Percentiles rank a stretch among this genome's conserved stretches.
These are phyloP conservation scores for Teratosphaeriaceae sp. DNA, from an alignment of 2,329 filamentous ascomycete species.

Conservation along the genomic window DNA sequence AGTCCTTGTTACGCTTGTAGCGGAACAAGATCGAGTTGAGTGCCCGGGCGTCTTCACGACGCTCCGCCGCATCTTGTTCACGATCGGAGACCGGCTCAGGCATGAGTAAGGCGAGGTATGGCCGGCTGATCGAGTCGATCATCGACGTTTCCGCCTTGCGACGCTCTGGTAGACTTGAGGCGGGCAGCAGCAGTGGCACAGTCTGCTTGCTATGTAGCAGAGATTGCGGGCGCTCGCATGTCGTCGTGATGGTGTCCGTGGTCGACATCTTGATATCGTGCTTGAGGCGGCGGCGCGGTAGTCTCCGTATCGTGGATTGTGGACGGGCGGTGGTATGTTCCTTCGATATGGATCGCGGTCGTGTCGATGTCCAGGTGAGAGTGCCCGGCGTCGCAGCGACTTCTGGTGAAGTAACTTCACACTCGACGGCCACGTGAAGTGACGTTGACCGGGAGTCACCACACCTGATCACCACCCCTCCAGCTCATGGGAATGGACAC, in stretches of 20 bases:
- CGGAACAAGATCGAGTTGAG: constrained; percentile 9
- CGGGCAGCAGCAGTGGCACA: not conserved
- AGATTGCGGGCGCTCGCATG: not conserved
- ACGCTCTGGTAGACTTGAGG: not conserved
- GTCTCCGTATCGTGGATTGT: too few species aligned
- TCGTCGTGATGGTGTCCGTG: not conserved
- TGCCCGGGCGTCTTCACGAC: not conserved
- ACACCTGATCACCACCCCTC: too few species aligned
- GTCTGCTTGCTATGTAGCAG: not conserved
- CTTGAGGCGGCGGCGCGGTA: not conserved
- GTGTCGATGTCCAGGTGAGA: not conserved
- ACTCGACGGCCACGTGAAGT: not conserved
- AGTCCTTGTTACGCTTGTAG: constrained; percentile 14
- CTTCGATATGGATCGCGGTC: not conserved
- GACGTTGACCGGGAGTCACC: not conserved
- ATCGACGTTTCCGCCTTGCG: not conserved
- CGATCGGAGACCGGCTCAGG: constrained; percentile 1
- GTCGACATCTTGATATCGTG: not conserved
- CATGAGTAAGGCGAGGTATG: constrained; percentile 9
- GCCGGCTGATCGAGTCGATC: not conserved
- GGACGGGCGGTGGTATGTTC: too few species aligned
- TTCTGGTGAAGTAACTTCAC: too few species aligned
- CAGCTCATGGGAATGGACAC: too few species aligned
- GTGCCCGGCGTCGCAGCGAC: too few species aligned
- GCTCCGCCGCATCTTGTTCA: not conserved